Conservation (phyloP, 2,329 filamentous ascomycete species). For the Hymenoscyphus linearis region DNA sequence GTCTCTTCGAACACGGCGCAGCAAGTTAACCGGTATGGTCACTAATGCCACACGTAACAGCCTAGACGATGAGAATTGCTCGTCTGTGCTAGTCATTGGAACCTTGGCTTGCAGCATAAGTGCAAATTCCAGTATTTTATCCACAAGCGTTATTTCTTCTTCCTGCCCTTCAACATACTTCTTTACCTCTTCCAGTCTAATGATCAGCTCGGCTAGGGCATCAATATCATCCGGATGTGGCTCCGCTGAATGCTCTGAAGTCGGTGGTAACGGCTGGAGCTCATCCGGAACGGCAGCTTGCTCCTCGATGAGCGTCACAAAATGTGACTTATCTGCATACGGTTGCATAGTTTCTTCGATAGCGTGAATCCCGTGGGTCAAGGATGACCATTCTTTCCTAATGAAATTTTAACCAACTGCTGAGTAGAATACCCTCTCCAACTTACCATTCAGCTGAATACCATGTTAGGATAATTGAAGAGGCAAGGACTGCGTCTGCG, state of each 20-base stretch:
- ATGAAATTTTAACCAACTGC: not conserved
- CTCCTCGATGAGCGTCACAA: constrained; percentile 9
- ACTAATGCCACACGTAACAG: constrained; percentile 5
- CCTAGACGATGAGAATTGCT: constrained; percentile 8
- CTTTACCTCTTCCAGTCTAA: constrained; percentile 5
- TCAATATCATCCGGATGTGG: not conserved
- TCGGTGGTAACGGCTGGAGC: constrained; percentile 6
- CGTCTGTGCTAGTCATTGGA: constrained; percentile 5
- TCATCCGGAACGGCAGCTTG: not conserved
- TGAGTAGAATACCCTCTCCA: not conserved
- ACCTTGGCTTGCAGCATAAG: constrained; percentile 1
- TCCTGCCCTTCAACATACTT: not conserved
- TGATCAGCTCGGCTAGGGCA: constrained; percentile 1
- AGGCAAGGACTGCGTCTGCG: constrained; percentile 14
- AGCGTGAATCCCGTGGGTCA: constrained; percentile 9
- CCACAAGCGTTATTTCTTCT: constrained; percentile 1
- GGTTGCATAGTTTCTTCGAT: constrained; percentile 6
- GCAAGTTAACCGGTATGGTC: constrained; percentile 1
- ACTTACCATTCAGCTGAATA: constrained; percentile 14
- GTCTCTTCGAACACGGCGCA: constrained; percentile 3
- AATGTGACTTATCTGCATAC: constrained; percentile 3
- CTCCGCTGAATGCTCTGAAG: constrained; percentile 3
- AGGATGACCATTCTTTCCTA: constrained; percentile 11
- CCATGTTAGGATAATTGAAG: constrained; percentile 14
- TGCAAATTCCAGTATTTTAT: constrained; percentile 6